A percentile compares a stretch with the other conserved stretches of the same genome.
Conservation (phyloP, 2,329 filamentous ascomycete genomes). For the Xylariales sp. region DNA sequence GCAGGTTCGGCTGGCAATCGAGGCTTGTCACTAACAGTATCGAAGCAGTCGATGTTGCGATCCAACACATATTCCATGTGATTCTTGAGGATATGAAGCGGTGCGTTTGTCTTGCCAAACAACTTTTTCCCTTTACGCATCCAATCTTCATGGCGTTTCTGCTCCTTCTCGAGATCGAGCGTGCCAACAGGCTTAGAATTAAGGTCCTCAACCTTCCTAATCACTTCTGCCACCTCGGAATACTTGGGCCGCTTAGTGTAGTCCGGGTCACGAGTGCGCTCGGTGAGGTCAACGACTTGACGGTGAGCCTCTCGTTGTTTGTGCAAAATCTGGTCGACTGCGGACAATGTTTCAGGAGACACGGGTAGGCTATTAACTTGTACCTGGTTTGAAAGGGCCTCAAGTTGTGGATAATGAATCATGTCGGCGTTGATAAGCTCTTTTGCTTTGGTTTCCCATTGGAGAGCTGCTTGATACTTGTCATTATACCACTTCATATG, state of each 20-base stretch:
- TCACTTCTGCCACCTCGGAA: conserved; percentile 87
- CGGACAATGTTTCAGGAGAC: conserved; percentile 79
- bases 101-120: conserved; percentile 97
- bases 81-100: conserved; percentile 91
- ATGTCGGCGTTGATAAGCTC: conserved; percentile 92
- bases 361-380: conserved; percentile 78
- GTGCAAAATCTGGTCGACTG: conserved; percentile 90
- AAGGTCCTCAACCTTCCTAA: conserved; percentile 86
- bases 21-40: conserved; percentile 84
- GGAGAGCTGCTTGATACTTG: conserved; percentile 78
- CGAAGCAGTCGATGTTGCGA: conserved; percentile 91
- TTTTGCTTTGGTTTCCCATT: conserved; percentile 93
- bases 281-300: conserved; percentile 83
- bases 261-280: conserved; percentile 79
- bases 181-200: conserved; percentile 94
- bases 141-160: conserved; percentile 97
- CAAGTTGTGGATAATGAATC: conserved; percentile 93
- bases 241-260: conserved; percentile 86
- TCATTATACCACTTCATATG: conserved; percentile 81
- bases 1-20: conserved; percentile 91
- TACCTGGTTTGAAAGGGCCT: conserved; percentile 88
- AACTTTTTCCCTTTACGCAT: conserved; percentile 98
- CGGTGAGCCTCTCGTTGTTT: conserved; percentile 96
- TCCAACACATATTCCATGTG: conserved; percentile 95
- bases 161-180: conserved; percentile 91